Base-by-base conservation (phyloP, 805 yeast genomes). In the Scheffersomyces stipitis region DNA sequence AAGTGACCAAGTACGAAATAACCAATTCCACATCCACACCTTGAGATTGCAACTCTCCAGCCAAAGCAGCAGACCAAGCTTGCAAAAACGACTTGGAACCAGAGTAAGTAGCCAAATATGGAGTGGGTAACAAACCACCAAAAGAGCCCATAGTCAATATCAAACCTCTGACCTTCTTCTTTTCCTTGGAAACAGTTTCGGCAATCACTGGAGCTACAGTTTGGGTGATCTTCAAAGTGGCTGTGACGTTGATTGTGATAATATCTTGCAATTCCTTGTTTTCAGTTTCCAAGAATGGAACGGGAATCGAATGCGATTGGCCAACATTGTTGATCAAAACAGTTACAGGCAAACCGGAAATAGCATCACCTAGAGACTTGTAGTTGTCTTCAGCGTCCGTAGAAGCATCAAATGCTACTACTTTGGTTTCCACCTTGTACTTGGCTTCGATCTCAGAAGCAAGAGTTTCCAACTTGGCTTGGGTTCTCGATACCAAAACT, bases 11-110 rank as follows among this genome's bases (percentile, higher is more conserved):
- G 63, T 93, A 93, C 7, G 96, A 86, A 30, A 90, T 61, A 20
- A 86, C 81, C 29, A 88, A 68, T 64, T 91, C 89, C 39, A 88
- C 97, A 55, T 93, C 99, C 46, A 93, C 75, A 15, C 81, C 78
- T 36, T 75, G 60, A 0, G 76, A 62, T 36, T 72, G 67, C 53
- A 93, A 73, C 64, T 93, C 99, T 24, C 90, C 89, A 13, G 96
- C 85, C 48, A 93, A 72, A 1, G 96, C 89, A 34, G 77, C 69
- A 33, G 93, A 86, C 98, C 99, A 93, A 41, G 81, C 78, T 67
- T 93, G 97, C 58, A 93, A 73, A 62, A 93, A 93, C 5, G 96
- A 88, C 69, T 93, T 93, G 31, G 97, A 88, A 16, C 99, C 99
- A 14, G 97, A 85, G 69, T 93, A 93, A 8, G 90, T 85, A 14